These are phyloP conservation scores for Hericium alpestre DNA, from an alignment of 768 basidiomycete species.

Conservation along the genomic window DNA sequence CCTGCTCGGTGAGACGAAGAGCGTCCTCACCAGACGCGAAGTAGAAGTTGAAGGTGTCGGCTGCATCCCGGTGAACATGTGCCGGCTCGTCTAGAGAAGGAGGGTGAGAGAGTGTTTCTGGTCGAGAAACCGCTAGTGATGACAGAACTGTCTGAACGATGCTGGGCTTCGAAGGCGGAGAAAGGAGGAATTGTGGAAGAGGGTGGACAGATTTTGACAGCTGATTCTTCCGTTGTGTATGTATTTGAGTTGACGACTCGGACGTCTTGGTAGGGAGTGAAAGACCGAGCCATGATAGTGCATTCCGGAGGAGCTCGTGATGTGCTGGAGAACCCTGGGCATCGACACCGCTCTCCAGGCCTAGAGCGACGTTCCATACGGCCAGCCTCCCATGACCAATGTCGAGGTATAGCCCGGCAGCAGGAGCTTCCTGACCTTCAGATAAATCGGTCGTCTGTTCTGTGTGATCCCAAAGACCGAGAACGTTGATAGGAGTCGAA, in stretches of 20 bases:
- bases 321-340: too few relatives aligned
- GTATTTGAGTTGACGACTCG: not conserved
- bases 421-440: not conserved
- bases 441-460: not conserved
- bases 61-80: constrained; percentile 45
- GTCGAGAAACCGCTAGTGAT: constrained; percentile 22
- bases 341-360: too few relatives aligned
- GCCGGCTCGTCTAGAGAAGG: constrained; percentile 16
- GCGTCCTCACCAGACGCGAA: constrained; percentile 21
- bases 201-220: constrained; percentile 21
- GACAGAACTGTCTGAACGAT: constrained; percentile 31
- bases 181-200: constrained; percentile 53
- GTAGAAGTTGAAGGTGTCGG: constrained; percentile 64
- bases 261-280: not conserved
- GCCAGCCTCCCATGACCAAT: not conserved
- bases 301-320: not conserved
- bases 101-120: constrained; percentile 4
- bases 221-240: constrained; percentile 24
- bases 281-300: not conserved
- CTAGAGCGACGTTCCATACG: not conserved
- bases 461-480: not conserved
- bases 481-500: too few relatives aligned
- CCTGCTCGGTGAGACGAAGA: constrained; percentile 20
- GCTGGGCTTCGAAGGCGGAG: constrained; percentile 29
- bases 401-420: not conserved